Evolutionary conservation across 2,329 filamentous ascomycete genomes (phyloP).

Genomic region (Ophiostoma pallidulum): DNA sequence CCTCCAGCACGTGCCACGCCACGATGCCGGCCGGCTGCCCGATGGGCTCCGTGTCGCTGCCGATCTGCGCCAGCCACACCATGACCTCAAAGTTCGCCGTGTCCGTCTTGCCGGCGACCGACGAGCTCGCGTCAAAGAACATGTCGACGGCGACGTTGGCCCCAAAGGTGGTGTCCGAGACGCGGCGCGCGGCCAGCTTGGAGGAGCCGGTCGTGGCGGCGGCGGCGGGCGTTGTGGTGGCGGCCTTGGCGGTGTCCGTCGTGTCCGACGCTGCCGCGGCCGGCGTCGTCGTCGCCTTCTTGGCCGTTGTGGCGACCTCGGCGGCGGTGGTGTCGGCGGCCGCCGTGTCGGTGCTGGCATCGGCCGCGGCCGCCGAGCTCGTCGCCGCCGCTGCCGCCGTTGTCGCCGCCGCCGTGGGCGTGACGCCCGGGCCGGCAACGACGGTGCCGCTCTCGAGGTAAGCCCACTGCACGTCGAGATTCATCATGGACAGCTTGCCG

Average conservation of each 20-base stretch:
- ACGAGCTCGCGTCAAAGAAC: conserved; percentile 41
- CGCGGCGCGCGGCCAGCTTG: conserved; percentile 5
- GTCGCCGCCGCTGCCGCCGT: neutral
- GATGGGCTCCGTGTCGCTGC: conserved; percentile 37
- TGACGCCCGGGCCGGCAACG: neutral
- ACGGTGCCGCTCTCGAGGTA: too few species aligned
- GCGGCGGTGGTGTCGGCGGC: neutral
- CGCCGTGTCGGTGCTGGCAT: neutral
- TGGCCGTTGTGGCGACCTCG: too few species aligned
- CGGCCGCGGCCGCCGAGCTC: neutral
- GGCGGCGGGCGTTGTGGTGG: conserved; percentile 25
- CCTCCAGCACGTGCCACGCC: conserved; percentile 28
- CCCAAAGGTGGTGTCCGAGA: conserved; percentile 27
- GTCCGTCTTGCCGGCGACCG: conserved; percentile 29
- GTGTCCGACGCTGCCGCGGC: too few species aligned
- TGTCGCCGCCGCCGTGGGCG: neutral
- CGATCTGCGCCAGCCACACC: conserved; percentile 36
- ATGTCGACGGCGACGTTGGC: conserved; percentile 51
- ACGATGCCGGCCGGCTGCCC: conserved; percentile 29
- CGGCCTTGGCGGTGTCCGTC: too few species aligned
- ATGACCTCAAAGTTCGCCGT: conserved; percentile 32
- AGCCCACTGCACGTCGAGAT: too few species aligned
- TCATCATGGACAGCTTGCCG: too few species aligned
- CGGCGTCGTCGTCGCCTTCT: too few species aligned
- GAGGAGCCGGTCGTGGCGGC: conserved; percentile 26